Evolutionary conservation across 208 protist species (phyloP).

Genomic region (Crithidia fasciculata): DNA sequence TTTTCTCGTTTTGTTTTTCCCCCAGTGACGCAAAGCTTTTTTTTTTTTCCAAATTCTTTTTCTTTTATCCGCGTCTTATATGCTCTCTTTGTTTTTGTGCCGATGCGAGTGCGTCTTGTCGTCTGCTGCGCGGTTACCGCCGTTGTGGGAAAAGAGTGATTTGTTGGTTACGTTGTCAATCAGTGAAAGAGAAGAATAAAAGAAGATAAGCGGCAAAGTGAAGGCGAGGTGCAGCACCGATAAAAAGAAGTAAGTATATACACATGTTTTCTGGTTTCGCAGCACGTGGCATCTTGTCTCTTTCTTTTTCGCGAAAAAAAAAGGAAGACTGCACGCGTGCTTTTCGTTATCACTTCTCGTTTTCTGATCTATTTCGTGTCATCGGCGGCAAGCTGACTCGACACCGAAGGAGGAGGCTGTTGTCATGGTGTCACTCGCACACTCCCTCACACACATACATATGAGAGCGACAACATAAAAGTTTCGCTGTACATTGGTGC

Average conservation of each 20-base stretch:
- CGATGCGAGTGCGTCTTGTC: too few relatives aligned
- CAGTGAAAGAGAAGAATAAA: background rate
- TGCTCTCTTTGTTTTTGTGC: background rate
- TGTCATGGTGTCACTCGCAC: too few relatives aligned
- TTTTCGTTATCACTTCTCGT: too few relatives aligned
- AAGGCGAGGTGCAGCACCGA: background rate
- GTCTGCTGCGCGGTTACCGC: too few relatives aligned
- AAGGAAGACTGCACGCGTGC: too few relatives aligned
- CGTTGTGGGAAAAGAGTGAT: background rate
- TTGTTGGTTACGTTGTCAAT: background rate
- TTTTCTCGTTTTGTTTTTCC: background rate
- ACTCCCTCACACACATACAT: too few relatives aligned
- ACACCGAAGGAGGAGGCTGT: too few relatives aligned
- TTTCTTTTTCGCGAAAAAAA: slow-evolving; percentile 2
- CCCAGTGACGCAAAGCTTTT: background rate
- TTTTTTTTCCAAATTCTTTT: background rate
- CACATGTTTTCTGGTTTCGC: background rate
- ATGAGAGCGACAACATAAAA: too few relatives aligned
- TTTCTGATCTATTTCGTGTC: too few relatives aligned
- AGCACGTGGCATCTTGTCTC: too few relatives aligned
- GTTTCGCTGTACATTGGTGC: too few relatives aligned
- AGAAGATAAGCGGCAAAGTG: background rate
- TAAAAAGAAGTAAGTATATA: slow-evolving; percentile 6
- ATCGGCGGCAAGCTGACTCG: too few relatives aligned
- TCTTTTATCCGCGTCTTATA: background rate